Evolutionary conservation across 1,284 basidiomycete genomes (phyloP).

Genomic region (Leccinum fuscescens): DNA sequence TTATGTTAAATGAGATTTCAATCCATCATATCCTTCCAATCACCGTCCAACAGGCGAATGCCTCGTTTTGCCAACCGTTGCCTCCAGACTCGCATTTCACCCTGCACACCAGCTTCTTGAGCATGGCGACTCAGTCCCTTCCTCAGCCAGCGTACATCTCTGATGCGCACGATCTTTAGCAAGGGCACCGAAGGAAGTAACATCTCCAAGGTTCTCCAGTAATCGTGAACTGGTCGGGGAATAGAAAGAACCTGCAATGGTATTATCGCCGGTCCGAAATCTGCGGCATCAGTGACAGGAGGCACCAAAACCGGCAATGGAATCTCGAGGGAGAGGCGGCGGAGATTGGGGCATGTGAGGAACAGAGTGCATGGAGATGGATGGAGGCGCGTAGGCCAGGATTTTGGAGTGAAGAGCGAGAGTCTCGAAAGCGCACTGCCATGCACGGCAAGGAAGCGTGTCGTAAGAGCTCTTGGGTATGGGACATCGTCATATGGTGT

Average conservation of each 20-base stretch:
- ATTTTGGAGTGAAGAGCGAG: constrained; percentile 48
- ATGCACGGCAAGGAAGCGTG: constrained; percentile 64
- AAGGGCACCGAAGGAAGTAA: constrained; percentile 56
- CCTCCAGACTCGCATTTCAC: constrained; percentile 71
- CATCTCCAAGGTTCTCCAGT: constrained; percentile 32
- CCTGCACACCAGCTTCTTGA: constrained; percentile 70
- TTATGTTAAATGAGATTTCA: constrained; percentile 13
- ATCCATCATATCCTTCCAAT: constrained; percentile 55
- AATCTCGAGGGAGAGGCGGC: constrained; percentile 64
- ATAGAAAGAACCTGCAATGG: no score
- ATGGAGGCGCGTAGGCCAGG: constrained; percentile 59
- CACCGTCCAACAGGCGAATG: constrained; percentile 62
- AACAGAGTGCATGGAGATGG: constrained; percentile 37
- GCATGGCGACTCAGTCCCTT: constrained; percentile 62
- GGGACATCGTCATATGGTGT: constrained; percentile 59
- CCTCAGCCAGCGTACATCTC: constrained; percentile 70
- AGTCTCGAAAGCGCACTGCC: constrained; percentile 48
- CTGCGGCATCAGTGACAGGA: constrained; percentile 8
- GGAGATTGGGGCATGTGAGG: constrained; percentile 52
- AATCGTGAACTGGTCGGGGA: no score
- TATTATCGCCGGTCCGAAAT: no score
- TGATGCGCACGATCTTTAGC: constrained; percentile 55
- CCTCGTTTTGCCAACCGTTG: constrained; percentile 53
- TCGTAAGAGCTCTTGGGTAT: constrained; percentile 54
- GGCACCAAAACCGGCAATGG: constrained; percentile 55